Conservation (phyloP, 805 yeast genomes). For the Saccharomyces eubayanus region DNA sequence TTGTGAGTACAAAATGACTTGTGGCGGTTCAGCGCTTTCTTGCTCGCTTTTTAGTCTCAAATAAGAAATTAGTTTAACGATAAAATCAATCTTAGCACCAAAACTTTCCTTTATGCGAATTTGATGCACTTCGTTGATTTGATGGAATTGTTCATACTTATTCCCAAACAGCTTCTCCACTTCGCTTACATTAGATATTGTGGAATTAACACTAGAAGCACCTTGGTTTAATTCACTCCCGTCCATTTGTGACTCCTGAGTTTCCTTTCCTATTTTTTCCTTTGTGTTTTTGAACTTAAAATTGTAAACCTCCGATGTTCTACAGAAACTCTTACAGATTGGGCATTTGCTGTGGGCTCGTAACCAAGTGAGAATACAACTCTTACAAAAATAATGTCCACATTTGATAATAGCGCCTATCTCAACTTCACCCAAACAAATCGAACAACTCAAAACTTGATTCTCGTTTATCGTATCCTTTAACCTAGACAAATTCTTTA, state of each 20-base stretch:
- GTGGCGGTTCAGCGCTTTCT: slow-evolving; percentile 38
- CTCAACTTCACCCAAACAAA: slow-evolving; percentile 63
- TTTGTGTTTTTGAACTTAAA: slow-evolving; percentile 42
- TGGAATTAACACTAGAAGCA: background rate
- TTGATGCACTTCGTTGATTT: slow-evolving; percentile 39
- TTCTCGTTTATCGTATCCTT: slow-evolving; percentile 24
- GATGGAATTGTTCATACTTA: slow-evolving; percentile 18
- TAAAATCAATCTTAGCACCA: slow-evolving; percentile 83
- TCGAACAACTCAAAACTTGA: slow-evolving; percentile 48
- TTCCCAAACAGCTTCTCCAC: background rate
- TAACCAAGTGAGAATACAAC: slow-evolving; percentile 73
- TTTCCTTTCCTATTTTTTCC: background rate
- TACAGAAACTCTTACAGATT: slow-evolving; percentile 56
- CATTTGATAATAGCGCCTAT: slow-evolving; percentile 79
- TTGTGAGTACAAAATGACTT: slow-evolving; percentile 83
- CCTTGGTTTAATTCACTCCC: background rate
- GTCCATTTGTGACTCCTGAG: background rate
- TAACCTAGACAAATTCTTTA: slow-evolving; percentile 35
- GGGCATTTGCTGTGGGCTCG: slow-evolving; percentile 58
- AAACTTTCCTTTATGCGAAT: slow-evolving; percentile 42
- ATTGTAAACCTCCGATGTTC: slow-evolving; percentile 48
- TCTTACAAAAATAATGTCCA: slow-evolving; percentile 86
- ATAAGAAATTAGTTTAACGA: slow-evolving; percentile 63
- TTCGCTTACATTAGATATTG: slow-evolving; percentile 12
- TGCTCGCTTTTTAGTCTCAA: slow-evolving; percentile 43